Evolutionary conservation across 1,284 basidiomycete genomes (phyloP).

Genomic region (Phellinidium pouzarii): DNA sequence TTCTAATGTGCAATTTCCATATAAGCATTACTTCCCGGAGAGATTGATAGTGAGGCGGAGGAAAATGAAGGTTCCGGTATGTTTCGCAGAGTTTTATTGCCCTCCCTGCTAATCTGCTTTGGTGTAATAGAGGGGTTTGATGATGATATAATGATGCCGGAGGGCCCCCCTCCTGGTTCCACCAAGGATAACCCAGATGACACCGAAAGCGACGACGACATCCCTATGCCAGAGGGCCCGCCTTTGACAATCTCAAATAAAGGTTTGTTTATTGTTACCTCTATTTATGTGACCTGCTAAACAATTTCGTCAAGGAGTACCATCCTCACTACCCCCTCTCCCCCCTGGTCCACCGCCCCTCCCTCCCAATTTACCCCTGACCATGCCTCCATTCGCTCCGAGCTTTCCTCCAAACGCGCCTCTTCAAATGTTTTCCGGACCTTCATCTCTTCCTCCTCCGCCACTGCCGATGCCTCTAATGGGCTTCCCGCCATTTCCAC

Average conservation of each 20-base stretch:
- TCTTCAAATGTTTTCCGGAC: constrained; percentile 19
- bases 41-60: constrained; percentile 55
- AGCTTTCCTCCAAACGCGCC: constrained; percentile 20
- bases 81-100: neutral
- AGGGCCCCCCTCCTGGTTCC: constrained; percentile 61
- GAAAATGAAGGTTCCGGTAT: constrained; percentile 27
- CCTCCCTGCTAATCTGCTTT: neutral
- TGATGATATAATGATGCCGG: constrained; percentile 83
- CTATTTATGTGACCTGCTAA: constrained; percentile 18
- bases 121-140: constrained; percentile 30
- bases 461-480: constrained; percentile 15
- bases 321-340: constrained; percentile 24
- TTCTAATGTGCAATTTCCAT: constrained; percentile 10
- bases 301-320: constrained; percentile 10
- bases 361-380: constrained; percentile 18
- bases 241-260: constrained; percentile 39
- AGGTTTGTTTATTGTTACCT: neutral
- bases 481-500: constrained; percentile 17
- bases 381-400: constrained; percentile 18
- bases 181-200: constrained; percentile 28
- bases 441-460: constrained; percentile 23
- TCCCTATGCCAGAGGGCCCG: constrained; percentile 80
- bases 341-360: constrained; percentile 28
- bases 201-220: constrained; percentile 49
- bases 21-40: constrained; percentile 54